Conservation (phyloP, 352 stramenopile genomes). For the Phytophthora cactorum region DNA sequence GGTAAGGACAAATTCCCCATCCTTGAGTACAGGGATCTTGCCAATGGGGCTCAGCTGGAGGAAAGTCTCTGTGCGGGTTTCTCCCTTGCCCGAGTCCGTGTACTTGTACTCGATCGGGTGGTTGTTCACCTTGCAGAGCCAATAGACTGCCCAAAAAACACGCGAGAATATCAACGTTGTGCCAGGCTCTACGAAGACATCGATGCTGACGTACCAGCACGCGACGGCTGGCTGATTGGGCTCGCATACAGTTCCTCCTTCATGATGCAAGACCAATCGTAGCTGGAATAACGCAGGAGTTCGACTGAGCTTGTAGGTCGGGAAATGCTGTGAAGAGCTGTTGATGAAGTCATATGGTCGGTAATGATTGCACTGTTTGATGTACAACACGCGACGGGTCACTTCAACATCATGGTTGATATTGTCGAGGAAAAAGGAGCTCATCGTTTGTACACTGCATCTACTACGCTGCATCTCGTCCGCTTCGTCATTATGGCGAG, state of each 20-base stretch:
- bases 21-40: constrained; percentile 74
- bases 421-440: too few relatives aligned
- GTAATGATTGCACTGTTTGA: constrained; percentile 10
- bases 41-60: constrained; percentile 64
- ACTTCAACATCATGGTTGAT: constrained; percentile 13
- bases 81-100: constrained; percentile 57
- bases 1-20: constrained; percentile 69
- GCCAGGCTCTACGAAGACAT: not conserved
- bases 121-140: constrained; percentile 78
- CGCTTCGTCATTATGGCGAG: not conserved
- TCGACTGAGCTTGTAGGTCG: too few relatives aligned
- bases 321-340: constrained; percentile 14
- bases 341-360: constrained; percentile 29
- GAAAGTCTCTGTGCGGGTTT: constrained; percentile 57
- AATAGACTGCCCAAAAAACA: constrained; percentile 45
- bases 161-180: not conserved
- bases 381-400: constrained; percentile 4
- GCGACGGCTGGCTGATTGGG: constrained; percentile 68
- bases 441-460: too few relatives aligned
- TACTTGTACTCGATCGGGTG: constrained; percentile 65
- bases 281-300: not conserved
- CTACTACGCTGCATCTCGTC: too few relatives aligned
- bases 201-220: constrained; percentile 42
- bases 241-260: constrained; percentile 61
- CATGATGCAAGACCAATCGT: constrained; percentile 24